Conservation (phyloP, 2,329 filamentous ascomycete genomes). For the Diaporthe citrichinensis region DNA sequence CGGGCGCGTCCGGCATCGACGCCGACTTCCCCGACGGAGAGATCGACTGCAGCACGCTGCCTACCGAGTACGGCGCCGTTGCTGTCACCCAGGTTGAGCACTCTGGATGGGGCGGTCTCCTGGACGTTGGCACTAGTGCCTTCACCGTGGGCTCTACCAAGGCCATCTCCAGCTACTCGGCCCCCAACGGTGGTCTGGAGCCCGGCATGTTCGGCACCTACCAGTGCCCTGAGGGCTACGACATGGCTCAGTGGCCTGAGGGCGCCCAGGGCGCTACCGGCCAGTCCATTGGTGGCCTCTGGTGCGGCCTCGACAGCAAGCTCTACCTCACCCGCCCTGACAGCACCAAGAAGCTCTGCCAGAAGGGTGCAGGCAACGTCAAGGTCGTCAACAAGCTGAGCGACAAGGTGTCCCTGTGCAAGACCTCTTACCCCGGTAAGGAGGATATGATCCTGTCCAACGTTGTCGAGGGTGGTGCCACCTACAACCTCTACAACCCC, state of each 20-base stretch:
- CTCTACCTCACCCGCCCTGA: constrained; percentile 81
- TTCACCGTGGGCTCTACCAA: constrained; percentile 36
- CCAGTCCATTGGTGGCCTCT: constrained; percentile 90
- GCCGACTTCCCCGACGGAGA: constrained; percentile 82
- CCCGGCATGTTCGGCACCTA: constrained; percentile 87
- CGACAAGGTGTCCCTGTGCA: constrained; percentile 81
- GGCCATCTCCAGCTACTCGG: constrained; percentile 77
- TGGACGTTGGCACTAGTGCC: constrained; percentile 58
- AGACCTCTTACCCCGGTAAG: constrained; percentile 95
- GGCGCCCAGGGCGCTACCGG: constrained; percentile 80
- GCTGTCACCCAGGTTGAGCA: constrained; percentile 77
- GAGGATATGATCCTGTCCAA: constrained; percentile 89
- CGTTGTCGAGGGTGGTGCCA: constrained; percentile 72
- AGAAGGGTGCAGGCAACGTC: constrained; percentile 78
- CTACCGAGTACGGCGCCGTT: constrained; percentile 84
- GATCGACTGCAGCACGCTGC: constrained; percentile 78
- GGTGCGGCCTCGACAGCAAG: constrained; percentile 80
- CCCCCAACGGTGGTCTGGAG: constrained; percentile 74
- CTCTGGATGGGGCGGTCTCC: constrained; percentile 85
- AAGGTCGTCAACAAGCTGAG: constrained; percentile 81
- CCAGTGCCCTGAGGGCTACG: constrained; percentile 89
- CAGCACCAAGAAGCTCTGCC: constrained; percentile 78
- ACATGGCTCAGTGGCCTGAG: constrained; percentile 91
- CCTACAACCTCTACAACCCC: constrained; percentile 80
- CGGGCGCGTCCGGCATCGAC: constrained; percentile 68